Evolutionary conservation across 169 alveolate genomes (phyloP).

Genomic region (Babesia ovis): DNA sequence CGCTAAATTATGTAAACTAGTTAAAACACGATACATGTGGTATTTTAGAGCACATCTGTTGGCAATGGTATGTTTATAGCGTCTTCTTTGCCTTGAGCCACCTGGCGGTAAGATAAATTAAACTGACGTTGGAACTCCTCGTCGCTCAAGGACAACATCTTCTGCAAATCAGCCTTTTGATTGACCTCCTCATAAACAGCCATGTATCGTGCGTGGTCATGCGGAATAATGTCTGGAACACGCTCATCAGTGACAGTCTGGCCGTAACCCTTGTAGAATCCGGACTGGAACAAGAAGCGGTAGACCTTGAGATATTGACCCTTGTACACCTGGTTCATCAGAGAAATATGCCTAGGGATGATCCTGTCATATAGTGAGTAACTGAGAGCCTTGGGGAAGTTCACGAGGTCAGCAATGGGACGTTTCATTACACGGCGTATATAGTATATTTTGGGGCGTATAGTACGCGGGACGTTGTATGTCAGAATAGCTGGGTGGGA

Average conservation of each 20-base stretch:
- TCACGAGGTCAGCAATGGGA: conserved; percentile 49
- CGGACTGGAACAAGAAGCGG: conserved; percentile 58
- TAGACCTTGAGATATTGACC: conserved; percentile 66
- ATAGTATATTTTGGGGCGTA: conserved; percentile 74
- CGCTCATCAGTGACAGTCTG: conserved; percentile 52
- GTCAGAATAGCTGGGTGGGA: conserved; percentile 68
- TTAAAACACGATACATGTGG: neutral
- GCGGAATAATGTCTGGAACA: conserved; percentile 58
- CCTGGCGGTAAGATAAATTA: conserved; percentile 46
- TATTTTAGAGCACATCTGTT: conserved; percentile 31
- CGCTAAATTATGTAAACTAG: no score
- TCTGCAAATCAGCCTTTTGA: conserved; percentile 10
- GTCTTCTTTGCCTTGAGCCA: conserved; percentile 56
- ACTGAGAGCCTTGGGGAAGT: conserved; percentile 70
- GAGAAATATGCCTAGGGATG: conserved; percentile 75
- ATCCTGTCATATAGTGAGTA: conserved; percentile 75
- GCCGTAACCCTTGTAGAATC: conserved; percentile 58
- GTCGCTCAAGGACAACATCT: conserved; percentile 18
- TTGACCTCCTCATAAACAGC: conserved; percentile 26
- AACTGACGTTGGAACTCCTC: conserved; percentile 25
- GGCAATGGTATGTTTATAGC: conserved; percentile 59
- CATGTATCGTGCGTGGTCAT: conserved; percentile 32
- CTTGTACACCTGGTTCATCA: conserved; percentile 69
- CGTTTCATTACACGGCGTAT: conserved; percentile 67
- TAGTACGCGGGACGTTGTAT: conserved; percentile 65